Evolutionary conservation across 2,329 filamentous ascomycete species (phyloP).

Genomic region (Cladosporium sphaerospermum): DNA sequence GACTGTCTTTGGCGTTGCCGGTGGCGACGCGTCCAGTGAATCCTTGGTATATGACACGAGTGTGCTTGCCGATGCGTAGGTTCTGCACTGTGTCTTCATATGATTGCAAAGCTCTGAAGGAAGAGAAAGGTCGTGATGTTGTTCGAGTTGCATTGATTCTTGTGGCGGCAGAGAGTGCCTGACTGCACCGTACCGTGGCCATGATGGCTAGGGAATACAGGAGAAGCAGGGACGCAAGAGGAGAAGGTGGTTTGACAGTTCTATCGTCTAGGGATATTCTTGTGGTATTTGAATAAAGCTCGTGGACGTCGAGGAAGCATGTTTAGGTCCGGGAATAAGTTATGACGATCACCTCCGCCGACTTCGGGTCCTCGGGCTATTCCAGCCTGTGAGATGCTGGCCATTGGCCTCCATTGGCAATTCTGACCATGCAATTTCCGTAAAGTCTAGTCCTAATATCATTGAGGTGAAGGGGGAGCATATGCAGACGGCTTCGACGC

Average conservation of each 20-base stretch:
- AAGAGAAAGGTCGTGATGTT: conserved; percentile 22
- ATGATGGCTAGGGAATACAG: conserved; percentile 8
- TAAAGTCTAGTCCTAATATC: no score
- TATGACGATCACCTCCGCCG: conserved; percentile 2
- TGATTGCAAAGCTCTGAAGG: conserved; percentile 26
- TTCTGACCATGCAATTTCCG: no score
- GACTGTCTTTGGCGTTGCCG: conserved; percentile 67
- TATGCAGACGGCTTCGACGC: no score
- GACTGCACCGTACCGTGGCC: conserved; percentile 19
- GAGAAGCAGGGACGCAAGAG: neutral
- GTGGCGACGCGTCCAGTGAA: conserved; percentile 67
- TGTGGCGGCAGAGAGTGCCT: conserved; percentile 11
- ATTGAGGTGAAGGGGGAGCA: no score
- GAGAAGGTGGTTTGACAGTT: neutral
- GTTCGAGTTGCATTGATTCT: neutral
- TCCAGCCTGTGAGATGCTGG: no score
- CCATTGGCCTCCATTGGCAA: no score
- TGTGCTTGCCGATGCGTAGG: conserved; percentile 60
- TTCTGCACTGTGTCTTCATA: conserved; percentile 61
- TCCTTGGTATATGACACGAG: conserved; percentile 63
- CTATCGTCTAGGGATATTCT: neutral
- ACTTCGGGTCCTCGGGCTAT: conserved; percentile 1
- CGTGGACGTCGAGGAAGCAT: neutral
- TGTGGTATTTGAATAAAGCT: neutral
- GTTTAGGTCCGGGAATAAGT: conserved; percentile 9